These are phyloP conservation scores for Tricholoma matsutake DNA, from an alignment of 768 basidiomycete genomes.

Conservation along the genomic window DNA sequence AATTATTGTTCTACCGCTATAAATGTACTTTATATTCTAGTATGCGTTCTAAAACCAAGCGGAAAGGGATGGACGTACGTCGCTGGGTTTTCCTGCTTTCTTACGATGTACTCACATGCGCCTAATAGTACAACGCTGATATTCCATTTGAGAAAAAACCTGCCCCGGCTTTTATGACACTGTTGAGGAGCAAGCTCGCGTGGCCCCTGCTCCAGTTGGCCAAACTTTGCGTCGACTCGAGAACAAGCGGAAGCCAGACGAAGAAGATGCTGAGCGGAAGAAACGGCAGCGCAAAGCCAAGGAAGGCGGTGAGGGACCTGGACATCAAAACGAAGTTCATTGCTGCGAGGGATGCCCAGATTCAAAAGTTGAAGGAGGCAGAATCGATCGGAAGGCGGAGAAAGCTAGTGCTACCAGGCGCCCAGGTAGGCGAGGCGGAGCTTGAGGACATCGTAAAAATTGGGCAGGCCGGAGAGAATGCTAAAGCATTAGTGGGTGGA, in stretches of 20 bases:
- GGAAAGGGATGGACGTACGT: constrained; percentile 95
- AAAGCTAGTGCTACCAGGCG: constrained; percentile 78
- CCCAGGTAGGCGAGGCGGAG: constrained; percentile 93
- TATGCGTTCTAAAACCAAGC: constrained; percentile 92
- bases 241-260: constrained; percentile 92
- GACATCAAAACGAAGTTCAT: constrained; percentile 91
- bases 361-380: constrained; percentile 96
- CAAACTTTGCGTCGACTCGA: constrained; percentile 89
- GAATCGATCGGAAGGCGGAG: constrained; percentile 89
- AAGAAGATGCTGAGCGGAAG: constrained; percentile 90
- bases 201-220: constrained; percentile 86
- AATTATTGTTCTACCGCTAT: constrained; percentile 1
- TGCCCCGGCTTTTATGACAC: constrained; percentile 97
- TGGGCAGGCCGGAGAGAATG: constrained; percentile 86
- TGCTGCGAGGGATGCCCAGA: constrained; percentile 95
- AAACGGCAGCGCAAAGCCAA: constrained; percentile 76
- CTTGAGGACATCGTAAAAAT: constrained; percentile 99
- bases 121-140: constrained; percentile 86
- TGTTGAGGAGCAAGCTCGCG: constrained; percentile 85
- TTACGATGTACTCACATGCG: constrained; percentile 7
- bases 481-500: constrained; percentile 78
- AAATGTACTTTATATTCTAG: constrained; percentile 31
- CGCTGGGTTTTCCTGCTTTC: not conserved
- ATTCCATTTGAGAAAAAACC: constrained; percentile 98
- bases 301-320: constrained; percentile 53